Evolutionary conservation across 768 basidiomycete genomes (phyloP), one percentile per base, ranked within the genome.

Genomic region (Leccinum variicolor): DNA sequence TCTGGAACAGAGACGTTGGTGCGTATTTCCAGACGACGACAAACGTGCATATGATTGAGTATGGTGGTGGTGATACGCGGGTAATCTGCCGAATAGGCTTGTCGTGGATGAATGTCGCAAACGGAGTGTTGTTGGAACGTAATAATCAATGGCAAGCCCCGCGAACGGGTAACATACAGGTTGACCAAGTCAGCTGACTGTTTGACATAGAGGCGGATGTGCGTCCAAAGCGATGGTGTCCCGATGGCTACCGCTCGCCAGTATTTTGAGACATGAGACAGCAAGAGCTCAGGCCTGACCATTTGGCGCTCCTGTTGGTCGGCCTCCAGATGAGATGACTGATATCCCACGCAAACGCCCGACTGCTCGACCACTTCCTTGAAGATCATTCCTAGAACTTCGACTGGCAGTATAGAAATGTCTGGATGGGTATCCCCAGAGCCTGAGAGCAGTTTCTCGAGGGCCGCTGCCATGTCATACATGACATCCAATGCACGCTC

Each of bases 161-260:
- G 64, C 21, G 69, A 67, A 55, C 69, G 69, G 13, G 49, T 15
- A 31, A 73, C 59, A 49, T 71, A 71, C 33, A 69, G 29, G 46
- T 68, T 56, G 54, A 72, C 59, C 33, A 71, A 56, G 50, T 70
- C 61, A 28, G 47, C 31, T 21, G 68, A 68, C 50, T 71, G 72
- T n/a, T 60, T 43, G 59, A 72, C 54, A 53, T 60, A 60, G 43
- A 71, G 66, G 43, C 43, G 61, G 34, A 71, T 64, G 25, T 62
- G 56, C 5, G 74, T 72, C 80, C 81, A 82, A 19, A 82, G 64
- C 29, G 67, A 57, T 6, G 79, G 74, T 5, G 69, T 72, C 36
- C 67, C 69, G 28, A 76, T 53, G 29, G 76, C 76, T 45, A 77
- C 62, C 21, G 68, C 61, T 56, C 79, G 69, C 81, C 81, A 82